Conservation (phyloP, 495 filamentous ascomycete species). For the Penicillium nucicola region DNA sequence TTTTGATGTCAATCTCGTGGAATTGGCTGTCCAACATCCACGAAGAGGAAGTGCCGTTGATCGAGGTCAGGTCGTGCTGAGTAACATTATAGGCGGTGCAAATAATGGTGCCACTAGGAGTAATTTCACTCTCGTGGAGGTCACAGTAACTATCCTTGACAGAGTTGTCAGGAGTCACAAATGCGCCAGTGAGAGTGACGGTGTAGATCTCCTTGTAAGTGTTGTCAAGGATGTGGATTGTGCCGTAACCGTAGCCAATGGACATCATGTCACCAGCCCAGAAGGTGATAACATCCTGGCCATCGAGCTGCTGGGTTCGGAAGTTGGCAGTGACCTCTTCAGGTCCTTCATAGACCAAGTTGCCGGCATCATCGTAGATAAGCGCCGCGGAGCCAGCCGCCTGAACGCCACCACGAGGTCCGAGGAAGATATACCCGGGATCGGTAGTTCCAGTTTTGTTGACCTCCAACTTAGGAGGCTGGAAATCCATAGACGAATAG, state of each 20-base stretch:
- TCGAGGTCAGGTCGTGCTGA: constrained; percentile 41
- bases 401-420: constrained; percentile 28
- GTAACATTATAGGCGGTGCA: constrained; percentile 55
- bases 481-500: constrained; percentile 23
- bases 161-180: constrained; percentile 26
- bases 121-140: constrained; percentile 48
- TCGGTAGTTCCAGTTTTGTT: constrained; percentile 27
- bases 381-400: constrained; percentile 27
- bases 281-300: constrained; percentile 33
- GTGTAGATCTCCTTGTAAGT: constrained; percentile 39
- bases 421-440: constrained; percentile 35
- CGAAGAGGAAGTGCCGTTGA: constrained; percentile 33
- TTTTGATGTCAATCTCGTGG: constrained; percentile 40
- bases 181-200: constrained; percentile 24
- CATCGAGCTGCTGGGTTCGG: constrained; percentile 30
- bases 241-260: constrained; percentile 31
- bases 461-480: constrained; percentile 28
- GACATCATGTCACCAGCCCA: constrained; percentile 35
- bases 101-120: constrained; percentile 46
- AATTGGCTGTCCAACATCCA: constrained; percentile 48
- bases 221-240: constrained; percentile 36
- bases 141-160: constrained; percentile 34
- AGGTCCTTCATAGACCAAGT: constrained; percentile 34
- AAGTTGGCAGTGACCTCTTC: constrained; percentile 35
- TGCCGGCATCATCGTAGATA: constrained; percentile 33